Evolutionary conservation across 2,329 filamentous ascomycete genomes (phyloP).

Genomic region (Fusarium tricinctum): DNA sequence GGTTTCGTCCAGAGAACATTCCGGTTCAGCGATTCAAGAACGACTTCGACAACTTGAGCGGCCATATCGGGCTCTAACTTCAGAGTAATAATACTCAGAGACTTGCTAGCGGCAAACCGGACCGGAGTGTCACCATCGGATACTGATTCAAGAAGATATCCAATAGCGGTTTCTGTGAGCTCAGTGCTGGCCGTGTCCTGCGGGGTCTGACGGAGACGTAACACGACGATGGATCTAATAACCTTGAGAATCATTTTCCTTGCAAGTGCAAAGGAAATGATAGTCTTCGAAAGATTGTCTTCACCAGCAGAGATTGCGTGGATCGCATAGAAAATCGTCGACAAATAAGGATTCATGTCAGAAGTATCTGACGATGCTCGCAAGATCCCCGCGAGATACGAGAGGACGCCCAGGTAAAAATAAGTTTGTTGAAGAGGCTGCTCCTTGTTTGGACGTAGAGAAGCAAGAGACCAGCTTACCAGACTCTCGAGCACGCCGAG

Average conservation of each 20-base stretch:
- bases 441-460: constrained; percentile 63
- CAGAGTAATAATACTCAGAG: constrained; percentile 86
- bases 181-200: constrained; percentile 61
- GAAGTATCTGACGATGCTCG: constrained; percentile 78
- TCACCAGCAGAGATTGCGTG: constrained; percentile 69
- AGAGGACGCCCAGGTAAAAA: constrained; percentile 81
- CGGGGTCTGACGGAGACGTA: constrained; percentile 69
- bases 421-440: constrained; percentile 70
- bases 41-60: constrained; percentile 86
- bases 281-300: constrained; percentile 63
- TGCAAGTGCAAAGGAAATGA: constrained; percentile 81
- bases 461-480: constrained; percentile 77
- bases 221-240: constrained; percentile 78
- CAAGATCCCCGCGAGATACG: constrained; percentile 82
- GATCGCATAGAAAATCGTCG: constrained; percentile 74
- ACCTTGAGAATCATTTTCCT: constrained; percentile 89
- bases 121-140: constrained; percentile 93
- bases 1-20: constrained; percentile 69
- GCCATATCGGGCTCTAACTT: constrained; percentile 86
- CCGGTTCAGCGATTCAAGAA: constrained; percentile 76
- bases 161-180: constrained; percentile 84
- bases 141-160: constrained; percentile 81
- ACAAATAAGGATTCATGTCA: constrained; percentile 77
- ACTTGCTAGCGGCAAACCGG: constrained; percentile 90
- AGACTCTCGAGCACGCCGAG: constrained; percentile 78